Percentiles rank a stretch among this genome's conserved stretches.
Conservation (phyloP, 768 basidiomycete genomes). For the Amanita polypyramis region DNA sequence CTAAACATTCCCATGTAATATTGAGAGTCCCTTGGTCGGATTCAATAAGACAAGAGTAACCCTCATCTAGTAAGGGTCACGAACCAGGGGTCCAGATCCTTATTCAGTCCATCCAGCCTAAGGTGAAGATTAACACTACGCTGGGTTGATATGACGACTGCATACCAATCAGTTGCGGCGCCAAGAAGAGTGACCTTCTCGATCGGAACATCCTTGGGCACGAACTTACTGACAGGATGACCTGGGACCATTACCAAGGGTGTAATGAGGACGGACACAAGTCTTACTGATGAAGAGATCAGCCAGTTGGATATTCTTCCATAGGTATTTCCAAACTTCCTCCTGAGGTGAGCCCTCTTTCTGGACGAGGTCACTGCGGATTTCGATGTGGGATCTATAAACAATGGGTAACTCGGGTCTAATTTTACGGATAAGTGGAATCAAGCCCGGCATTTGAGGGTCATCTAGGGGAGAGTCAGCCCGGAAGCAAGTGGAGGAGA, state of each 20-base stretch:
- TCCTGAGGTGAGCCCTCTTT: conserved; percentile 74
- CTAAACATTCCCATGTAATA: conserved; percentile 89
- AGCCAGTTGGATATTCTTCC: conserved; percentile 82
- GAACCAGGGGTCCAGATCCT: conserved; percentile 61
- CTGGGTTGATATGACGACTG: not conserved
- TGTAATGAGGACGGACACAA: not conserved
- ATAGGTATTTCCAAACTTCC: conserved; percentile 92
- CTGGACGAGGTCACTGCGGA: conserved; percentile 80
- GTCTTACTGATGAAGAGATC: conserved; percentile 81
- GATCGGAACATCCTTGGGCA: conserved; percentile 72
- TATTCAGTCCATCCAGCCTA: conserved; percentile 92
- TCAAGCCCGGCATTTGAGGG: conserved; percentile 91
- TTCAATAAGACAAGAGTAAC: not conserved
- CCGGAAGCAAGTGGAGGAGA: not conserved
- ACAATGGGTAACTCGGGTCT: conserved; percentile 82
- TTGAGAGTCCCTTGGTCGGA: conserved; percentile 49
- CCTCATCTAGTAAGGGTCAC: conserved; percentile 1
- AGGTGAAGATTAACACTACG: not conserved
- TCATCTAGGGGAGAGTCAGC: conserved; percentile 36
- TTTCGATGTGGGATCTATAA: conserved; percentile 94
- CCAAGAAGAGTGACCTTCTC: conserved; percentile 66
- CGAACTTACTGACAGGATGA: conserved; percentile 92
- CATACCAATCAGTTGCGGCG: conserved; percentile 80
- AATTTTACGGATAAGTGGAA: conserved; percentile 82
- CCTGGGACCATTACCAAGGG: conserved; percentile 16